Conservation (phyloP, 2,329 filamentous ascomycete genomes). For the Claviceps digitariae region DNA sequence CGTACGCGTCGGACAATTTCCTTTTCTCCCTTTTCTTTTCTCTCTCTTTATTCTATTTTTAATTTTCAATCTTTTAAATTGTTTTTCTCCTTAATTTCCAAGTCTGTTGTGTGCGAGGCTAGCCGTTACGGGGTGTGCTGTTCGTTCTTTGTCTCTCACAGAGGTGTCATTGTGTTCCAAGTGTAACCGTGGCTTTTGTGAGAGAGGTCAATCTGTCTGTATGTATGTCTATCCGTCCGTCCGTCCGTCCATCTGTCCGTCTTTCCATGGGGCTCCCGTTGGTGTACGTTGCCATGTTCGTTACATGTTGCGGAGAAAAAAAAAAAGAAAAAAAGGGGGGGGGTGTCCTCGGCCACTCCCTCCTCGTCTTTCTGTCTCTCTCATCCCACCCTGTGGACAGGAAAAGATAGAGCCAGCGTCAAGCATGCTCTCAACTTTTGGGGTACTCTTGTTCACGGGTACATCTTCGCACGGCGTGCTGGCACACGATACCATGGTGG, state of each 20-base stretch:
- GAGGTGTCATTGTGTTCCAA: neutral
- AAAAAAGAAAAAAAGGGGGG: too few species aligned
- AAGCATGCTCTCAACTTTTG: neutral
- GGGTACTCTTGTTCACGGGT: neutral
- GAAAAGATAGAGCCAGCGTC: neutral
- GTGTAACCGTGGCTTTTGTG: neutral
- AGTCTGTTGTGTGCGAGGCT: neutral
- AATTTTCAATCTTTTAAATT: too few species aligned
- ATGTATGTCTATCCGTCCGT: too few species aligned
- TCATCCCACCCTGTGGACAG: neutral
- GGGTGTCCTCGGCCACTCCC: too few species aligned
- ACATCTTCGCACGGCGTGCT: neutral
- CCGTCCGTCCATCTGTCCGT: neutral
- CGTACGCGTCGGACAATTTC: conserved; percentile 2
- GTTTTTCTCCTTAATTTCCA: neutral
- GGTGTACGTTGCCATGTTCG: neutral
- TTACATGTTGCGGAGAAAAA: neutral
- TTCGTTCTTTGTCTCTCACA: neutral
- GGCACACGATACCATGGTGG: neutral
- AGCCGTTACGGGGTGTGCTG: neutral
- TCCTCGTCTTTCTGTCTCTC: neutral
- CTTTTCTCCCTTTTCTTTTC: neutral
- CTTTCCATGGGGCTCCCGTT: neutral
- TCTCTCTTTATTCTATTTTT: too few species aligned
- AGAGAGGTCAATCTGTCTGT: neutral